Base-by-base conservation (phyloP, 345 rosid species). In the Psidium friedrichsthalianum region DNA sequence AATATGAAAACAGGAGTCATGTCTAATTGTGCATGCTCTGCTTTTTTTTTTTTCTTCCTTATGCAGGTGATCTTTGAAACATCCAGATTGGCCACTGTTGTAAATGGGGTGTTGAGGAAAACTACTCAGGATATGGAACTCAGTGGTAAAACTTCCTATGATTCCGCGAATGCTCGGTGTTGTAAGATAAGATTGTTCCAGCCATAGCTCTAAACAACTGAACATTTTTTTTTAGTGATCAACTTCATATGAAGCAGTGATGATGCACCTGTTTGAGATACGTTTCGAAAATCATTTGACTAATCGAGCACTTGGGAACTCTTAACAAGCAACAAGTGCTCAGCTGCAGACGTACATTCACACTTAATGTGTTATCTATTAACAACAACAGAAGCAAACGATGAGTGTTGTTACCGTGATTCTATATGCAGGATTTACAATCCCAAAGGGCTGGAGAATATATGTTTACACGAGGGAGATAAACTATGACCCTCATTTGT, bases 81-180 rank as follows among this genome's bases (percentile, higher is more conserved):
- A 59, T 94, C 94, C 74, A 93, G 97, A 89, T 87, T 95, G 88
- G 98, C 97, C 85, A 93, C 98, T 11, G 85, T 94, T 54, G 95
- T 94, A 47, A 95, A 95, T 86, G 98, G 98, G 40, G 96, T 95
- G 84, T 81, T 95, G 84, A 94, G 98, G 92, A 93, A 95, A 86
- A 93, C 96, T 11, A 94, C 94, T 80, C 84, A 86, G 85, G 95
- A 95, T 82, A 85, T 93, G 84, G 95, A 94, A 89, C 82, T 95
- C 53, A 90, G 93, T 74, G 96, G 98, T 93, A 83, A 53, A 86
- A 83, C 36, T 4, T 8, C 54, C 51, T 18, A 22, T 20, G 56
- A 12, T 36, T 40, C 10, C 51, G 32, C 54, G 55, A 64, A 20
- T 64, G 12, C 76, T 9, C 44, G 10, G 2, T 1, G 8, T 29